A percentile compares a stretch with the other conserved stretches of the same genome.
Evolutionary conservation across 306 rosid genomes (phyloP).

Genomic region (Hylodesmum podocarpum): DNA sequence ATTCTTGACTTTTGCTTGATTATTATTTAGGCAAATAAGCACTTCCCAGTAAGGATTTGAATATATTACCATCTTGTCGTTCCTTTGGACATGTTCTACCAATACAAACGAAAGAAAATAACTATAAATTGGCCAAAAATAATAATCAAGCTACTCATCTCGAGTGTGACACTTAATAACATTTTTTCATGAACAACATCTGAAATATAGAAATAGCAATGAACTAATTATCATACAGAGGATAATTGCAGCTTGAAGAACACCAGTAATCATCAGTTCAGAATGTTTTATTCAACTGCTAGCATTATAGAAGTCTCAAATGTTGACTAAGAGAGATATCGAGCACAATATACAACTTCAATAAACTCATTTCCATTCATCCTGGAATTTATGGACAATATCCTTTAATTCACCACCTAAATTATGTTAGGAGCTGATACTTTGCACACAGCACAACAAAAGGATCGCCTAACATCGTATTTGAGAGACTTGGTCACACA

Average conservation of each 20-base stretch:
- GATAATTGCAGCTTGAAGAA: background rate
- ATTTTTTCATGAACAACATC: background rate
- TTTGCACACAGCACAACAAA: background rate
- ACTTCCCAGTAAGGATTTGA: background rate
- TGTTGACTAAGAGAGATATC: background rate
- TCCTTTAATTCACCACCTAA: background rate
- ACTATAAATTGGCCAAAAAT: slow-evolving; percentile 6
- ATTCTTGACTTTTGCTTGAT: background rate
- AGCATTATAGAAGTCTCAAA: background rate
- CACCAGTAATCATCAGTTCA: background rate
- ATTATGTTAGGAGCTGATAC: background rate
- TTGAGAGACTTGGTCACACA: background rate
- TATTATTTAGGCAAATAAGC: background rate
- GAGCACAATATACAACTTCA: background rate
- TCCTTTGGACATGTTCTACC: background rate
- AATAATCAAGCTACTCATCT: background rate
- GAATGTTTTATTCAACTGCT: background rate
- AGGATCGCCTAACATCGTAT: background rate
- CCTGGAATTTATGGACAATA: background rate
- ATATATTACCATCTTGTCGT: background rate
- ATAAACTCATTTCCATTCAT: background rate
- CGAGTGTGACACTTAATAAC: background rate
- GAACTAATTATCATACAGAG: background rate
- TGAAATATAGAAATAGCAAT: background rate
- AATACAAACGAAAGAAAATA: background rate